Base-by-base conservation (phyloP, 148 eudicot species). In the Rhododendron henanense region DNA sequence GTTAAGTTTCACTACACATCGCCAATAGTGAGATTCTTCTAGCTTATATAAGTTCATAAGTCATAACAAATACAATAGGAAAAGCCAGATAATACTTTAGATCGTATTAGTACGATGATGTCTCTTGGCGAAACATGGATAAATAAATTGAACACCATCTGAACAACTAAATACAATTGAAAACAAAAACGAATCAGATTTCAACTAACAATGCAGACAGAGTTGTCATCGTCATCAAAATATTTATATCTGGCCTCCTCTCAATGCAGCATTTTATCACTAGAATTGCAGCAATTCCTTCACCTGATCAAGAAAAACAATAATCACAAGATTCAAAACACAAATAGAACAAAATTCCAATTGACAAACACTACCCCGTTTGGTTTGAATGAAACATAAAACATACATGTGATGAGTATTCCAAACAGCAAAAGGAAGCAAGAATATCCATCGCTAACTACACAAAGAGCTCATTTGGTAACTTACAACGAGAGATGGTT, bases 171-270 rank as follows among this genome's bases (percentile, higher is more conserved):
- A 67, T 28, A 73, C 3, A 85, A 84, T 6, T 41, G 16, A 28
- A 73, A 8, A 53, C 51, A 35, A 48, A 61, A 74, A 11, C 1
- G 10, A 81, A 33, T 74, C 82, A 59, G 51, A 74, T 33, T 74
- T 84, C 3, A 7, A 76, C 99, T 95, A 78, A 96, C 98, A 94
- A 96, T 84, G 97, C 97, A 45, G 98, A 93, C 25, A 88, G 33
- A 23, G 94, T 94, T 1, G 98, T 91, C 0, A 97, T 92, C 14
- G 99, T 96, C 98, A 96, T 95, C 75, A 96, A 91, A 79, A 39
- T 39, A 39, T 39, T 4, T 39, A 39, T 39, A 39, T 5, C 41
- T 39, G 41, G 41, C 5, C 41, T 39, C 6, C 41, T 39, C 41
- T 39, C 41, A 39, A 39, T 39, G 41, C 41, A 39, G 41, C 41